phyloP scores from a whole-genome alignment of 2,329 filamentous ascomycete genomes.

The Colletotrichum karsti region DNA sequence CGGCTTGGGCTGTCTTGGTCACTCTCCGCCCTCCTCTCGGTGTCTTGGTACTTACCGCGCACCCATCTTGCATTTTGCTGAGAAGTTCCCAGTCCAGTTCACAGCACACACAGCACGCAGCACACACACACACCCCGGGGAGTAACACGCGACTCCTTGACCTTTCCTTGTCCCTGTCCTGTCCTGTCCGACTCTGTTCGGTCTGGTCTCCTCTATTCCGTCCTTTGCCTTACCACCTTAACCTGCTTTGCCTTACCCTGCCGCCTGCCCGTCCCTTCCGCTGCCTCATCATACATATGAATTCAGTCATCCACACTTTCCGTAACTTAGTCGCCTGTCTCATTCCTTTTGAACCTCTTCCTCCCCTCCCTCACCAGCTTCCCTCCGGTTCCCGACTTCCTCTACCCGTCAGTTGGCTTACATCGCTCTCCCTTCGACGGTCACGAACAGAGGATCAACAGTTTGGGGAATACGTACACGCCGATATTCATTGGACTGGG shows the following conservation, averaged over 20 bases:
- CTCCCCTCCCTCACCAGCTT: constrained; percentile 7
- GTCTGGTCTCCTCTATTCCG: constrained; percentile 10
- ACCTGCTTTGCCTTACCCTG: constrained; percentile 12
- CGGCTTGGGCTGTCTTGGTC: constrained; percentile 27
- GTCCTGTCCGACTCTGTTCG: background rate
- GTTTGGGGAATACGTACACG: background rate
- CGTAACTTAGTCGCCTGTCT: constrained; percentile 15
- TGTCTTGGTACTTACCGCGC: constrained; percentile 14
- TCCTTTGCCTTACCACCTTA: constrained; percentile 26
- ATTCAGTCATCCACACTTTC: constrained; percentile 28
- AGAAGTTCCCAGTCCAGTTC: too few relatives aligned
- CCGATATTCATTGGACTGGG: background rate
- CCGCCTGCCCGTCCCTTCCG: constrained; percentile 1
- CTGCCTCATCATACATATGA: constrained; percentile 28
- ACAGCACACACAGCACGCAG: background rate
- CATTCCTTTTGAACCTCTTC: constrained; percentile 19
- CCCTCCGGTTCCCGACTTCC: background rate
- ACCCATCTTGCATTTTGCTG: background rate
- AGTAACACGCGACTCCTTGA: constrained; percentile 4
- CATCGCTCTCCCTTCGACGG: background rate
- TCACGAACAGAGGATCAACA: background rate
- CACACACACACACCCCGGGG: background rate
- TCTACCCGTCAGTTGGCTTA: background rate
- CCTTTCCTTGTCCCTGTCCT: constrained; percentile 21
- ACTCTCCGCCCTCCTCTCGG: constrained; percentile 3